Evolutionary conservation across 805 yeast genomes (phyloP), one percentile per base, ranked within the genome.

Genomic region (Crinitomyces ghanaensis): DNA sequence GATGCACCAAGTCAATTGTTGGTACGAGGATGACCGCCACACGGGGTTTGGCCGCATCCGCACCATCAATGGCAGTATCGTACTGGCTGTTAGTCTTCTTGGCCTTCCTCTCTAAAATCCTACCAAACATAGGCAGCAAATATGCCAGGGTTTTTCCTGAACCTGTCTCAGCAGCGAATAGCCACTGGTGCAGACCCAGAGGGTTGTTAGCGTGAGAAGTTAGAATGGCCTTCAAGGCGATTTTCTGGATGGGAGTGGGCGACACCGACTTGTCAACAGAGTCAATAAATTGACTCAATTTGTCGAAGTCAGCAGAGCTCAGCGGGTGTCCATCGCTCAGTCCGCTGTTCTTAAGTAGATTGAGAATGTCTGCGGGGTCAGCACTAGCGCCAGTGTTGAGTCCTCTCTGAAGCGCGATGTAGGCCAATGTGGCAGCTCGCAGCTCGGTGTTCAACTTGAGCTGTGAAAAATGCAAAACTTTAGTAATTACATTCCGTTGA

Each of bases 121-220:
- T 72, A 30, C 83, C 78, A 24, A 86, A 42, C 22, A 88, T 41
- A 0, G 95, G 86, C 0, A 80, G 73, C 39, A 91, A 51, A 49
- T 86, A 88, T 0, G 96, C 85, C 75, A 94, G 74, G 0, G 98
- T 88, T 51, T 88, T 88, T 6, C 98, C 98, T 0, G 94, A 79
- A 0, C 98, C 98, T 0, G 98, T 88, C 53, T 91, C 97, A 2
- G 96, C 95, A 1, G 97, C 96, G 35, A 88, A 56, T 2, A 91
- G 72, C 61, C 72, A 83, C 1, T 77, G 68, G 43, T 74, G 73
- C 31, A 74, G 34, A 23, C 27, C 31, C 29, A 24, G 37, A 36
- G 14, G 40, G 38, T 23, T 40, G 7, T 46, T 35, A 26, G 66
- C 57, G 4, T 69, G 54, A n/a, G n/a, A n/a, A n/a, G n/a, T n/a